Conservation (phyloP, 139 green algal genomes). For the Chlamydomonas urium region DNA sequence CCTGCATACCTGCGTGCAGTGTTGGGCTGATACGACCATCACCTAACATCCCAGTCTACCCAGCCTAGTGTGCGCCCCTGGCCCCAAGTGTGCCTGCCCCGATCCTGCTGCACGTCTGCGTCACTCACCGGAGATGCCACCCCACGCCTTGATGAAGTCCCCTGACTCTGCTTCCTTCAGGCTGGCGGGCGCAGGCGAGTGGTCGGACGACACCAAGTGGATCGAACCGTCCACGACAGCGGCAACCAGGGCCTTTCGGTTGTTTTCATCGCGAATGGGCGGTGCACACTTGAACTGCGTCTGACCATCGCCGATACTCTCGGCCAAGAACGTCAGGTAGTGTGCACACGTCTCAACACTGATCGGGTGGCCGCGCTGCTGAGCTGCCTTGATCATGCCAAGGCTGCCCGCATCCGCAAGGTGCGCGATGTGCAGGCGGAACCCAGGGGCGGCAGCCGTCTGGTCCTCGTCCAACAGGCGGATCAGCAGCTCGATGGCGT, state of each 20-base stretch:
- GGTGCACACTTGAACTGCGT: slow-evolving; percentile 89
- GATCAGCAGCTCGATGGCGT: slow-evolving; percentile 64
- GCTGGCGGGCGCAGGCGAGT: slow-evolving; percentile 74
- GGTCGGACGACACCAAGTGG: slow-evolving; percentile 77
- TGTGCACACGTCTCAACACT: slow-evolving; percentile 89
- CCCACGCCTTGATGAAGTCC: slow-evolving; percentile 89
- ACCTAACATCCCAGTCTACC: too few relatives aligned
- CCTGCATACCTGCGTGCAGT: too few relatives aligned
- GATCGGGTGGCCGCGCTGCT: slow-evolving; percentile 53
- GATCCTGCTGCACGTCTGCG: too few relatives aligned
- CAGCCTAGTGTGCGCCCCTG: too few relatives aligned
- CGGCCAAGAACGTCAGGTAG: slow-evolving; percentile 84
- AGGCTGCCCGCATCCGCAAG: slow-evolving; percentile 53
- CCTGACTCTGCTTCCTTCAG: slow-evolving; percentile 78
- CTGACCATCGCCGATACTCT: slow-evolving; percentile 61
- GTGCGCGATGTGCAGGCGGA: slow-evolving; percentile 76
- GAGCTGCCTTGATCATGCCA: slow-evolving; percentile 32
- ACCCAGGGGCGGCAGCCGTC: slow-evolving; percentile 35
- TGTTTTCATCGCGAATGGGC: slow-evolving; percentile 61
- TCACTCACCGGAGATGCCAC: slow-evolving; percentile 94
- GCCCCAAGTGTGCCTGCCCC: too few relatives aligned
- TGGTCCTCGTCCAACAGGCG: slow-evolving; percentile 44
- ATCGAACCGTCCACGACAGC: slow-evolving; percentile 58
- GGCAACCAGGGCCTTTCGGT: slow-evolving; percentile 52
- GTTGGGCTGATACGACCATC: too few relatives aligned